phyloP scores from a whole-genome alignment of 2,329 filamentous ascomycete species.

The Cercospora sp. region DNA sequence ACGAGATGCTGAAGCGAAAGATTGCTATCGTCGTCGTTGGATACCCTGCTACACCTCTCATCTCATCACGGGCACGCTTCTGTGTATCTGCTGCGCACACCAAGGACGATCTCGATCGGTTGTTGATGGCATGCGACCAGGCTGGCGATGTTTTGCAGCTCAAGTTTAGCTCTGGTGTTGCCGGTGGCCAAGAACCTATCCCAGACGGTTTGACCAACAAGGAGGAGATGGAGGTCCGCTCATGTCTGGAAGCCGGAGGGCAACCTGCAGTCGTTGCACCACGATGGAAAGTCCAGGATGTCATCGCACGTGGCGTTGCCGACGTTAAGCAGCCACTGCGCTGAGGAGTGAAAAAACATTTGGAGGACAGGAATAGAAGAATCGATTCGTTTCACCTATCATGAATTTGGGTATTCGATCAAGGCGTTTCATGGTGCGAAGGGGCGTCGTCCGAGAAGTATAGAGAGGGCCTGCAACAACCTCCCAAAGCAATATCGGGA shows the following conservation, averaged over 20 bases:
- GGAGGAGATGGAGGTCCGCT: slow-evolving; percentile 66
- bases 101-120: slow-evolving; percentile 92
- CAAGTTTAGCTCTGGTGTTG: slow-evolving; percentile 95
- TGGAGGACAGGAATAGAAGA: background rate
- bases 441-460: background rate
- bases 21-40: slow-evolving; percentile 97
- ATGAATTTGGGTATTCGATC: background rate
- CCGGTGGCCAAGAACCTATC: slow-evolving; percentile 78
- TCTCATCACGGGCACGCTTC: slow-evolving; percentile 92
- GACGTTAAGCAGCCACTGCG: slow-evolving; percentile 71
- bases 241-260: slow-evolving; percentile 51
- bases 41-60: slow-evolving; percentile 92
- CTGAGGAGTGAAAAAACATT: background rate
- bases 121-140: slow-evolving; percentile 87
- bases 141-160: slow-evolving; percentile 88
- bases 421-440: background rate
- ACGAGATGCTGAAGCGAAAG: slow-evolving; percentile 97
- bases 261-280: slow-evolving; percentile 61
- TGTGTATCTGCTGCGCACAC: slow-evolving; percentile 95
- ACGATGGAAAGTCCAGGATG: slow-evolving; percentile 75
- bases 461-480: background rate
- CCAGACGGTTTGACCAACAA: slow-evolving; percentile 70
- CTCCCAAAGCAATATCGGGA: background rate
- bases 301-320: slow-evolving; percentile 70
- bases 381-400: background rate